Base-by-base conservation (phyloP, 352 stramenopile genomes). In the Pythium grandisporangium region DNA sequence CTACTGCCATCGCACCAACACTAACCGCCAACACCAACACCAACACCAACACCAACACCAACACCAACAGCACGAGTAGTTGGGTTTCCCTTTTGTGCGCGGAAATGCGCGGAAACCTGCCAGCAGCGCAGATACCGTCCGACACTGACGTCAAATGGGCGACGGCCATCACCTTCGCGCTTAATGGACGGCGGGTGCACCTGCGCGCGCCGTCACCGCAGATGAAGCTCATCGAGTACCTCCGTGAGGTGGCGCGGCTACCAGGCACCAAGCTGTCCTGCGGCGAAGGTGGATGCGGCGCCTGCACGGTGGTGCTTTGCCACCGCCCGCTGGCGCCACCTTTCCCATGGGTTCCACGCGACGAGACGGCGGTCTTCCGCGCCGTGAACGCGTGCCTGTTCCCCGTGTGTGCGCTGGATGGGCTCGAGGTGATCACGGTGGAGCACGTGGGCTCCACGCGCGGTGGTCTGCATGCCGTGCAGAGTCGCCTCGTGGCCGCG, bases 371-470 rank as follows among this genome's bases (percentile, higher is more conserved):
- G 4, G 50, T 68, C 10, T 58, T 69, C 25, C 45, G 48, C 24
- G 48, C 79, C 14, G 81, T 91, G 3, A 95, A 96, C 45, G 77
- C 85, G 14, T 96, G 85, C 53, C 54, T 96, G 2, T 80, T 87
- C 37, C 82, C 79, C 7, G 58, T 90, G 7, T 56, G 80, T 8
- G 65, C 69, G 5, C 66, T 79, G 11, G 82, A 96, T 56, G 76
- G 80, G 6, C 66, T 71, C 48, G 61, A 80, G 40, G 66, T 96
- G n/a, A 84, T 79, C 11, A 96, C 83, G 8, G 60, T 95, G 2
- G 85, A 96, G 65, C 79, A 75, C 8, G 54, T 95, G 36, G 82
- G 85, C 19, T 61, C 40, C 3, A 49, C 43, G 10, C 37, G 38
- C 17, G 41, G 27, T 20, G 58, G 62, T 0, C 41, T 84, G 26